Evolutionary conservation across 768 basidiomycete genomes (phyloP).

Genomic region (Multifurca ochricompacta): DNA sequence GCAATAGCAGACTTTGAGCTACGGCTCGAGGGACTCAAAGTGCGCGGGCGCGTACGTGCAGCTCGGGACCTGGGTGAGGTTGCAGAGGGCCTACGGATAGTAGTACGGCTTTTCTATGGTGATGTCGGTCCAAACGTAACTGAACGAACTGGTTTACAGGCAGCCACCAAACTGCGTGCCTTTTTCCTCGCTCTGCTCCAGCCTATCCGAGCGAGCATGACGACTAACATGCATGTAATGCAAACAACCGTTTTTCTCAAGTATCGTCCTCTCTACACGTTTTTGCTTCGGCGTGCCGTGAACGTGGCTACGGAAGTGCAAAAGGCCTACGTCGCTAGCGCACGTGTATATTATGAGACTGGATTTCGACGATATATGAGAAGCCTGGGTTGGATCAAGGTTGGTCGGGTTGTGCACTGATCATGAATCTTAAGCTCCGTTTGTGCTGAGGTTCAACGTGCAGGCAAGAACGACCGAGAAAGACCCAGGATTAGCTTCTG

Average conservation of each 20-base stretch:
- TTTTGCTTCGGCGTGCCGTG: constrained; percentile 76
- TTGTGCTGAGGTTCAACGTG: neutral
- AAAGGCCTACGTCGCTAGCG: constrained; percentile 73
- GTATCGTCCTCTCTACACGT: constrained; percentile 73
- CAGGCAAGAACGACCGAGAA: constrained; percentile 67
- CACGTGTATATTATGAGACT: constrained; percentile 92
- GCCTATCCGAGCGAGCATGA: constrained; percentile 74
- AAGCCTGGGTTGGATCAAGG: constrained; percentile 73
- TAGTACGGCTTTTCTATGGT: constrained; percentile 43
- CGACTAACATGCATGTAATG: constrained; percentile 88
- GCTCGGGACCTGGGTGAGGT: constrained; percentile 78
- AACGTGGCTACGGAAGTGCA: constrained; percentile 82
- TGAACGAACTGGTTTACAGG: constrained; percentile 37
- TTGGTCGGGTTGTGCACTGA: constrained; percentile 25
- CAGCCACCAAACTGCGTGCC: constrained; percentile 77
- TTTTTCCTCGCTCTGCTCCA: constrained; percentile 82
- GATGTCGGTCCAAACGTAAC: neutral
- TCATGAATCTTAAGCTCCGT: neutral
- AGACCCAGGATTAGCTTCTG: constrained; percentile 51
- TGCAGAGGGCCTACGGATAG: constrained; percentile 80
- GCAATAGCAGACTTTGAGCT: constrained; percentile 77
- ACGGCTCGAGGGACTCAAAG: constrained; percentile 56
- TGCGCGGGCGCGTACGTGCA: constrained; percentile 77
- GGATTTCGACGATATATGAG: constrained; percentile 86
- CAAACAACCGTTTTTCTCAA: constrained; percentile 84